Evolutionary conservation across 164 flowering plant genomes (phyloP), one percentile per base, ranked within the genome.

Genomic region (Nymphaea thermarum): DNA sequence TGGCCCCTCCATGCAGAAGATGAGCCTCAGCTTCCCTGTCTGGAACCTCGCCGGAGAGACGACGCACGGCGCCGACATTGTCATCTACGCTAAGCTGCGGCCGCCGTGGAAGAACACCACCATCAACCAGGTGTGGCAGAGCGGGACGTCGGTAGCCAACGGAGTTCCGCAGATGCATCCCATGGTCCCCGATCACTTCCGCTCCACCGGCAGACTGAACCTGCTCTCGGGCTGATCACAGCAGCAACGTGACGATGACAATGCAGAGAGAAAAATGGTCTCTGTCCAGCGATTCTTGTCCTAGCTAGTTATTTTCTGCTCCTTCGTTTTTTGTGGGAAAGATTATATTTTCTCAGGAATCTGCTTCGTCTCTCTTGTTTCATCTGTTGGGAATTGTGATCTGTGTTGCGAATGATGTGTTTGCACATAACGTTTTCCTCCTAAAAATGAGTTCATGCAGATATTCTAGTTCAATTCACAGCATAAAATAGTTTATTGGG

Each of bases 81-180:
- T 86, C 71, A 64, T 87, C 1, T 84, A 74, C 43, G 93, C 90
- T 45, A 81, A 71, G n/a, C 4, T 85, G 65, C 70, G 14, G 44
- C 67, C 85, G 76, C 82, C 82, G 63, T 45, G 42, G 71, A 64
- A 66, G 16, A 67, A 43, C 45, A 71, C 66, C 59, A 71, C 69
- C 61, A 42, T 87, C 71, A 87, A 89, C 71, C 90, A 89, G 70
- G 85, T 91, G 5, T 93, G 98, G 98, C 97, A 93, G 75, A 92
- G 86, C 42, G 97, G 98, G 3, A 25, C 72, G 5, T 10, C 70
- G 16, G 82, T 88, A 2, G 62, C 74, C 15, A 62, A 67, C 15
- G 57, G 57, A 3, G 57, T 51, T 3, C 57, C 57, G 14, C 57
- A 51, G 57, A 51, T 51, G 57, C 57, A 51, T 51, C 57, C 57